Percentiles rank a stretch among this genome's conserved stretches.
Conservation (phyloP, 768 basidiomycete species). For the Podaxis sp. region DNA sequence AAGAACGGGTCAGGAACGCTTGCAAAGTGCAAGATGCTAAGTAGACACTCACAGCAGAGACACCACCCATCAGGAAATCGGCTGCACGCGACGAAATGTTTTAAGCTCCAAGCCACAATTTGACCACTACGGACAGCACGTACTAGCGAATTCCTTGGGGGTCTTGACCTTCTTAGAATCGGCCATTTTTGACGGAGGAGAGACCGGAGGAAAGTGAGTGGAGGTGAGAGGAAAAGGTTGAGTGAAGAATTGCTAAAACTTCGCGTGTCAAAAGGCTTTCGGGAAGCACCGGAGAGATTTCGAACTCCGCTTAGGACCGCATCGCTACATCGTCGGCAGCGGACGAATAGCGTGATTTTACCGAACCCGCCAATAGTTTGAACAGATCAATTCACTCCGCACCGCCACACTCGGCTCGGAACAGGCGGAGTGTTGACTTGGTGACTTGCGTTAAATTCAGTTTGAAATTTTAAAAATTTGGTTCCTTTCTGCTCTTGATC, state of each 20-base stretch:
- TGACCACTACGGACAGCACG: slow-evolving; percentile 28
- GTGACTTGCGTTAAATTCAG: not conserved
- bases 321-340: not conserved
- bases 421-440: not conserved
- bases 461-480: not conserved
- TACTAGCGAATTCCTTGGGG: slow-evolving; percentile 88
- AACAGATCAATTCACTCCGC: slow-evolving; percentile 1
- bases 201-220: slow-evolving; percentile 39
- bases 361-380: not conserved
- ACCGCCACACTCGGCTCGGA: slow-evolving; percentile 1
- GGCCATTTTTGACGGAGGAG: slow-evolving; percentile 67
- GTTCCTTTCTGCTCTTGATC: not conserved
- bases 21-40: not conserved
- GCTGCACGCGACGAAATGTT: slow-evolving; percentile 42
- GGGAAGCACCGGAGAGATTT: slow-evolving; percentile 48
- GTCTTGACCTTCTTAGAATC: slow-evolving; percentile 83
- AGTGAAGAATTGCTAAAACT: slow-evolving; percentile 41
- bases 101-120: slow-evolving; percentile 17
- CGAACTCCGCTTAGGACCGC: slow-evolving; percentile 40
- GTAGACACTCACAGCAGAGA: slow-evolving; percentile 69
- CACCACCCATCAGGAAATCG: slow-evolving; percentile 97
- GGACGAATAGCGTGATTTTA: not conserved
- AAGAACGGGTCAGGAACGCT: slow-evolving; percentile 19
- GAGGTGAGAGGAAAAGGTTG: slow-evolving; percentile 40
- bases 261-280: slow-evolving; percentile 44